Conservation (phyloP, 2,329 filamentous ascomycete species). For the Clarireedia paspali region DNA sequence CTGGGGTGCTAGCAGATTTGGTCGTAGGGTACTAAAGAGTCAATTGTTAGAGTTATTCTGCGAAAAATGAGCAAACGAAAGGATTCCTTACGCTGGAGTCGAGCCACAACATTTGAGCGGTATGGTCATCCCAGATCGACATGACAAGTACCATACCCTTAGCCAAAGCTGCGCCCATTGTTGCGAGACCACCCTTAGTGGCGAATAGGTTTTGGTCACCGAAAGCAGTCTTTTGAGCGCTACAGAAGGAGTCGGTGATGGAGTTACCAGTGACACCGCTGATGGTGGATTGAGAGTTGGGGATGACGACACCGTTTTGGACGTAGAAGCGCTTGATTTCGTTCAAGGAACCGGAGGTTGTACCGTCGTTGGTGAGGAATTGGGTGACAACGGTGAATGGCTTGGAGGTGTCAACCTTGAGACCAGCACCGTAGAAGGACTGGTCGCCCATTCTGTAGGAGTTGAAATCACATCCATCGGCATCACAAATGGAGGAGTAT, state of each 20-base stretch:
- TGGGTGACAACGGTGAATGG: conserved; percentile 52
- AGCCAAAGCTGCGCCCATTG: conserved; percentile 46
- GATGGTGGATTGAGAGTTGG: conserved; percentile 41
- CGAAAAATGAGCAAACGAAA: too few relatives aligned
- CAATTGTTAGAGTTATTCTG: neutral
- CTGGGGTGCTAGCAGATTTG: conserved; percentile 35
- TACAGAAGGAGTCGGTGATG: conserved; percentile 52
- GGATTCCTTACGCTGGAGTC: conserved; percentile 38
- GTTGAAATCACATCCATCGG: conserved; percentile 57
- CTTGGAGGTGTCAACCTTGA: conserved; percentile 43
- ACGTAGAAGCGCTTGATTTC: conserved; percentile 51
- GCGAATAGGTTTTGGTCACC: conserved; percentile 46
- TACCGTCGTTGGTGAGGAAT: conserved; percentile 45
- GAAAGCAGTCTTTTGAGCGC: conserved; percentile 46
- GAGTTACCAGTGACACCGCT: conserved; percentile 41
- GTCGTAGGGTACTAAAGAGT: conserved; percentile 45
- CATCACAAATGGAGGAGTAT: conserved; percentile 50
- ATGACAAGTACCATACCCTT: conserved; percentile 57
- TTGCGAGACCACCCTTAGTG: conserved; percentile 46
- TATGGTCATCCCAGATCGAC: conserved; percentile 50
- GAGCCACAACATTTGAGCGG: conserved; percentile 67
- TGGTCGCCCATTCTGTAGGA: conserved; percentile 50
- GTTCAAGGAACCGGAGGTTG: conserved; percentile 41
- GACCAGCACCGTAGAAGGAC: conserved; percentile 47
- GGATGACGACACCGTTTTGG: conserved; percentile 44